phyloP scores from a whole-genome alignment of 176 grass and related monocot genomes.

The Rhipidocladum racemiflorum region DNA sequence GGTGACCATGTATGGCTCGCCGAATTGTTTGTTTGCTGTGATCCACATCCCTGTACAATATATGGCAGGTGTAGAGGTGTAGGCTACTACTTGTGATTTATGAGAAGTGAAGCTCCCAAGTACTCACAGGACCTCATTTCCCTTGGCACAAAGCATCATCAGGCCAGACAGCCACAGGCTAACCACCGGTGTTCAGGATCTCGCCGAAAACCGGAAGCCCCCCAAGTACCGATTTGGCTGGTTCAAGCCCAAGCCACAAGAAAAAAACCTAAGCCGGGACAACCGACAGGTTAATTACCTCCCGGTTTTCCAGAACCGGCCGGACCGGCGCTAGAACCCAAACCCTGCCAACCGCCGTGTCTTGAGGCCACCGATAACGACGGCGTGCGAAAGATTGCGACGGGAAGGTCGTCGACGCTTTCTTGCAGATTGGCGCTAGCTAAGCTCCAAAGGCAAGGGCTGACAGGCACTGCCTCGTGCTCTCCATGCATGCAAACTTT shows the following conservation, averaged over 20 bases:
- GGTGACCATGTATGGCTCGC: not conserved
- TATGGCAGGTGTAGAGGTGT: not conserved
- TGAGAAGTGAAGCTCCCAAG: not conserved
- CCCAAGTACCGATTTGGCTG: not conserved
- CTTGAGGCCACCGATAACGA: not conserved
- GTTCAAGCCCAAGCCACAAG: not conserved
- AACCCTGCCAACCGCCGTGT: not conserved
- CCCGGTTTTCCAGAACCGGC: not conserved
- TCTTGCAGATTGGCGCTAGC: slow-evolving; percentile 16
- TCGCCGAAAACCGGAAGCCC: not conserved
- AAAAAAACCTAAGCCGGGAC: not conserved
- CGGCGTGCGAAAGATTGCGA: not conserved
- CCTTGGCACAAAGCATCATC: not conserved
- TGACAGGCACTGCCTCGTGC: not conserved
- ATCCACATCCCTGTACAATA: not conserved
- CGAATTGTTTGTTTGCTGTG: not conserved
- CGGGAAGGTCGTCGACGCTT: not conserved
- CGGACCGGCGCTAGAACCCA: not conserved
- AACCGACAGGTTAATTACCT: not conserved
- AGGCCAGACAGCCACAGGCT: not conserved
- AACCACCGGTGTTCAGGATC: not conserved
- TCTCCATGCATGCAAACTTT: not conserved
- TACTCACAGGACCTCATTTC: not conserved
- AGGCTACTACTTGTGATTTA: not conserved
- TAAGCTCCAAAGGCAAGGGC: not conserved